A percentile compares a stretch with the other conserved stretches of the same genome.
These are phyloP conservation scores for Rickenella mellea DNA, from an alignment of 768 basidiomycete genomes.

Conservation along the genomic window DNA sequence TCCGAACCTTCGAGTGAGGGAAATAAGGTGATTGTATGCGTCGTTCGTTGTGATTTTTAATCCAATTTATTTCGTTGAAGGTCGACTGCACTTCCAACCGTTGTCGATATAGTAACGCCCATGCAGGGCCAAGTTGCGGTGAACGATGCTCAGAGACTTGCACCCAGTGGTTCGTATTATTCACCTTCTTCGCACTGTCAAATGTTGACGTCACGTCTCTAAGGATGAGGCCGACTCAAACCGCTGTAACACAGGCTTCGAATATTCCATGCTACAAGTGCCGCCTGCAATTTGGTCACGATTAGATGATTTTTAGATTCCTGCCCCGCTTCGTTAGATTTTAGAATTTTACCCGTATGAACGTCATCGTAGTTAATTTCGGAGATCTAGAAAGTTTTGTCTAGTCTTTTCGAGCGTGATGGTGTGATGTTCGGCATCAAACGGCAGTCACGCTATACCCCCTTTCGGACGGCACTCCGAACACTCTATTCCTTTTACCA, in stretches of 20 bases:
- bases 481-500: too few relatives aligned
- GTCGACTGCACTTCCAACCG: slow-evolving; percentile 29
- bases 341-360: too few relatives aligned
- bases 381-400: too few relatives aligned
- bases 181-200: slow-evolving; percentile 6
- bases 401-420: too few relatives aligned
- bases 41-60: slow-evolving; percentile 12
- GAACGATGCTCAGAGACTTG: slow-evolving; percentile 27
- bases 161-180: slow-evolving; percentile 23
- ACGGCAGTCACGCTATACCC: too few relatives aligned
- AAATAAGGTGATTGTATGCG: slow-evolving; percentile 20
- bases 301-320: too few relatives aligned
- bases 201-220: slow-evolving; percentile 6
- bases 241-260: slow-evolving; percentile 11
- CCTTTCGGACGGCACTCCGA: too few relatives aligned
- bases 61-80: slow-evolving; percentile 14
- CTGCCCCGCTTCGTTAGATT: too few relatives aligned
- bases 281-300: too few relatives aligned
- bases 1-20: slow-evolving; percentile 18
- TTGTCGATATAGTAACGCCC: slow-evolving; percentile 35
- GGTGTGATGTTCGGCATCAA: too few relatives aligned
- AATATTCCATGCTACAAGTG: slow-evolving; percentile 15
- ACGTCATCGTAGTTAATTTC: too few relatives aligned
- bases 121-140: slow-evolving; percentile 20
- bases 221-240: slow-evolving; percentile 17